phyloP scores from a whole-genome alignment of 225 moss, liverwort and hornwort genomes.

The Physcomitrellopsis africana region DNA sequence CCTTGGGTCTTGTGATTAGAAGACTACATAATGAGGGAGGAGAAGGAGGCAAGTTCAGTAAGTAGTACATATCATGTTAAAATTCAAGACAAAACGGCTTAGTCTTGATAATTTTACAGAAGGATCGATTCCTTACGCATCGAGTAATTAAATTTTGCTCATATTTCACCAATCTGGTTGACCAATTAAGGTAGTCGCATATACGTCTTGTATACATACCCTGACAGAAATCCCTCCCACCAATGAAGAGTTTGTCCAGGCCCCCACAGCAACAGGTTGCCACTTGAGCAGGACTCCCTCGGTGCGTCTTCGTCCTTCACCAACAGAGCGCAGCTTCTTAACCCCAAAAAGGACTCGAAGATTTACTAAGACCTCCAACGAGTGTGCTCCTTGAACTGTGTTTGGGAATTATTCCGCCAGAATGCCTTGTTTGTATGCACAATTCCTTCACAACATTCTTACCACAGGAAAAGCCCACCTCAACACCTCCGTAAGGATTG shows the following conservation, averaged over 20 bases:
- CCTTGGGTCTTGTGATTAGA: conserved; percentile 22
- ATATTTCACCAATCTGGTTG: background rate
- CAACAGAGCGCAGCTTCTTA: conserved; percentile 24
- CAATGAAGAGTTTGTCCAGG: conserved; percentile 9
- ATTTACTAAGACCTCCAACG: conserved; percentile 18
- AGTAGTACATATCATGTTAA: conserved; percentile 4
- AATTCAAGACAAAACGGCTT: conserved; percentile 6
- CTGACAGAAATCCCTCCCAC: conserved; percentile 20
- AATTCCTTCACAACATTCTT: conserved; percentile 14
- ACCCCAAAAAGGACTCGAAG: conserved; percentile 17
- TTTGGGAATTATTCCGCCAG: conserved; percentile 25
- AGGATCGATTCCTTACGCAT: background rate
- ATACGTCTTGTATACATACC: conserved; percentile 20
- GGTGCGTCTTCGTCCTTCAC: conserved; percentile 27
- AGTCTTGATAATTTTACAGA: conserved; percentile 14
- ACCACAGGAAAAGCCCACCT: conserved; percentile 31
- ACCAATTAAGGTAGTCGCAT: conserved; percentile 10
- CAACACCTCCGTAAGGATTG: conserved; percentile 38
- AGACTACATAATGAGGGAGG: conserved; percentile 17
- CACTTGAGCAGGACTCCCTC: conserved; percentile 12
- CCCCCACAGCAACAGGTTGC: conserved; percentile 25
- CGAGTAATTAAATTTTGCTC: background rate
- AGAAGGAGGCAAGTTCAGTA: conserved; percentile 21
- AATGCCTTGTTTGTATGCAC: conserved; percentile 26
- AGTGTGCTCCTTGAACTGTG: conserved; percentile 15